Base-by-base conservation (phyloP, 768 basidiomycete genomes). In the Russula emetica region DNA sequence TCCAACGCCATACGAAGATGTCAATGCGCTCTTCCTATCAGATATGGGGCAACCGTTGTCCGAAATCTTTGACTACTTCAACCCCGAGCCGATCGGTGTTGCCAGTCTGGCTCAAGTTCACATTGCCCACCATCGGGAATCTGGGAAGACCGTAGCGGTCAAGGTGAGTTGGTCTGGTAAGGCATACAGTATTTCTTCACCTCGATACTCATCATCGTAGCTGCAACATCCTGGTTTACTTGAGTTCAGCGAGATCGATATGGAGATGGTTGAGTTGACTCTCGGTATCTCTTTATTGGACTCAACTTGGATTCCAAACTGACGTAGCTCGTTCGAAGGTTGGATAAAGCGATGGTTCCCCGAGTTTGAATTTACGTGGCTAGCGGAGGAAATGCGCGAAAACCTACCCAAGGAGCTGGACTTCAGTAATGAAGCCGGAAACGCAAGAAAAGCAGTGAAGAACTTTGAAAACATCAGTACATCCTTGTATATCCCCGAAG, bases 21-120 rank as follows among this genome's bases (percentile, higher is more conserved):
- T 98, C 13, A 84, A 94, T 67, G 76, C 74, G 1, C 82, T 98
- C 69, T 88, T 98, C 73, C 69, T 86, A 20, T 77, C 80, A 10
- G 97, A 98, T 72, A 87, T 94, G 74, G 92, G 90, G 8, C 72
- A 75, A 44, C 78, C 84, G 0, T 82, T 97, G 42, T 77, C 80
- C 2, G 88, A 90, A 22, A 74, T 94, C 36, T 98, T 98, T 70
- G 83, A 85, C 14, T 84, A 92, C 64, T 96, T 98, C 71, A 86
- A 97, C 68, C 85, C 85, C 5, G 77, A 79, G 20, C 97, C 97
- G 8, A 91, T 98, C 51, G 97, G 97, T 3, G 94, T 98, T 18
- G 97, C 97, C 14, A 96, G 93, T 70, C 76, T 98, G 42, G 97
- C 97, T 6, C 97, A 99, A 74, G 97, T 98, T 18, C 97, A 98